Conservation (phyloP, 2,329 filamentous ascomycete genomes). For the Akanthomyces dipterigenus region DNA sequence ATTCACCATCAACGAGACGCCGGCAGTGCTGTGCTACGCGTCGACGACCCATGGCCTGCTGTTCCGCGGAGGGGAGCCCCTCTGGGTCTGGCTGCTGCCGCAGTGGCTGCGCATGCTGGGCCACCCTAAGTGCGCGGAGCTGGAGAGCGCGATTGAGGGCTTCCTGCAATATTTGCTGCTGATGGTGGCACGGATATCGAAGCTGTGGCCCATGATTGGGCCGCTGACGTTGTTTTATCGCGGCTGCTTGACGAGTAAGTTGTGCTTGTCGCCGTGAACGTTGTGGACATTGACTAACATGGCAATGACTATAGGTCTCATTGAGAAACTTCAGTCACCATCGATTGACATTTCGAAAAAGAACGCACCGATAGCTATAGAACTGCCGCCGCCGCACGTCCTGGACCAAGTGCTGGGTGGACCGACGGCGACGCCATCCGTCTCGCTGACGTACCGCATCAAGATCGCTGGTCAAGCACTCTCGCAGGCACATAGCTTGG, state of each 20-base stretch:
- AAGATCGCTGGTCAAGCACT: slow-evolving; percentile 35
- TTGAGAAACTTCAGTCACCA: slow-evolving; percentile 29
- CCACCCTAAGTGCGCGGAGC: slow-evolving; percentile 38
- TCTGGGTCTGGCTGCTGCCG: slow-evolving; percentile 60
- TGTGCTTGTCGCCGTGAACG: not conserved
- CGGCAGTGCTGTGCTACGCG: slow-evolving; percentile 52
- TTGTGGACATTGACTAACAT: slow-evolving; percentile 13
- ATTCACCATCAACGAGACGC: slow-evolving; percentile 68
- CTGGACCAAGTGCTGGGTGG: slow-evolving; percentile 29
- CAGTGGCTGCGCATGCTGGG: slow-evolving; percentile 52
- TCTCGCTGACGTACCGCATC: slow-evolving; percentile 34
- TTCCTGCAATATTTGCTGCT: slow-evolving; percentile 46
- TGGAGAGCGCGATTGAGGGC: slow-evolving; percentile 45
- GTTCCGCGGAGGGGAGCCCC: slow-evolving; percentile 50
- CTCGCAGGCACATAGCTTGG: slow-evolving; percentile 38
- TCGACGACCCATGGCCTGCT: slow-evolving; percentile 36
- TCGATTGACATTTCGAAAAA: slow-evolving; percentile 20
- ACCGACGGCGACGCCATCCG: slow-evolving; percentile 8
- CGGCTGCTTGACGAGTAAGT: slow-evolving; percentile 39
- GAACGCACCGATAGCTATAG: slow-evolving; percentile 22
- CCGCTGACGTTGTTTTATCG: slow-evolving; percentile 43
- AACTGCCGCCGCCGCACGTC: slow-evolving; percentile 33
- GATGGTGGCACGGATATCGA: slow-evolving; percentile 34
- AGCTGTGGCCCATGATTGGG: slow-evolving; percentile 41
- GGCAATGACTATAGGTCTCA: slow-evolving; percentile 19